A percentile compares a stretch with the other conserved stretches of the same genome.
Evolutionary conservation across 2,329 filamentous ascomycete species (phyloP).

Genomic region (Paecilomyces dactylethromorphus): DNA sequence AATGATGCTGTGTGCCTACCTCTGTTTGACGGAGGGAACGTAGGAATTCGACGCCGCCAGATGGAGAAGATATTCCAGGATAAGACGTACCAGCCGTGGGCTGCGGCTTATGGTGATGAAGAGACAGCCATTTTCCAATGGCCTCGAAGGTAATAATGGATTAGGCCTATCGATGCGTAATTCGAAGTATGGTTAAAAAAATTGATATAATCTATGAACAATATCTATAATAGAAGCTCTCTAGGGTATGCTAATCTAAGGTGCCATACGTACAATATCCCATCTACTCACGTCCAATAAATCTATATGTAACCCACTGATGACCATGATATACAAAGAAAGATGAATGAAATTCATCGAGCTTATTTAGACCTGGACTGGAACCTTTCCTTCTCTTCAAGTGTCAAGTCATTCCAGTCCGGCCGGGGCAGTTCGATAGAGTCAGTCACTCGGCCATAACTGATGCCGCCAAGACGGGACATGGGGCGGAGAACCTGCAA

Average conservation of each 20-base stretch:
- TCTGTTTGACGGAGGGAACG: slow-evolving; percentile 50
- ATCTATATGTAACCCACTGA: not conserved
- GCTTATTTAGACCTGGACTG: not conserved
- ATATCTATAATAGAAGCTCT: not conserved
- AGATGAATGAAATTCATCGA: not conserved
- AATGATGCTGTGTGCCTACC: slow-evolving; percentile 43
- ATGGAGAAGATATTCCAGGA: slow-evolving; percentile 41
- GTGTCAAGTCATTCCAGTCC: not conserved
- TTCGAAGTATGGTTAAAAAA: no score
- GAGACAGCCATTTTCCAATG: no score
- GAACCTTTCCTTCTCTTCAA: not conserved
- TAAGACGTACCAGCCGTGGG: slow-evolving; percentile 44
- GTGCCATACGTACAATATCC: not conserved
- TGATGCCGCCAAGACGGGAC: slow-evolving; percentile 71
- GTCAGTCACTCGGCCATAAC: slow-evolving; percentile 62
- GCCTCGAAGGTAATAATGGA: no score
- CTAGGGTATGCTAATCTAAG: not conserved
- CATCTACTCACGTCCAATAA: not conserved
- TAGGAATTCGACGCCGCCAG: slow-evolving; percentile 46
- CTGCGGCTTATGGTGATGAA: slow-evolving; percentile 4
- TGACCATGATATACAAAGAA: not conserved
- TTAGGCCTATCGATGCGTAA: no score
- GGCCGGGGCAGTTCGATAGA: slow-evolving; percentile 61
- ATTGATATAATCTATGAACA: not conserved
- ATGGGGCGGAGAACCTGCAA: slow-evolving; percentile 59